Percentiles rank a stretch among this genome's conserved stretches.
Evolutionary conservation across 768 basidiomycete species (phyloP).

Genomic region (Floccularia luteovirens): DNA sequence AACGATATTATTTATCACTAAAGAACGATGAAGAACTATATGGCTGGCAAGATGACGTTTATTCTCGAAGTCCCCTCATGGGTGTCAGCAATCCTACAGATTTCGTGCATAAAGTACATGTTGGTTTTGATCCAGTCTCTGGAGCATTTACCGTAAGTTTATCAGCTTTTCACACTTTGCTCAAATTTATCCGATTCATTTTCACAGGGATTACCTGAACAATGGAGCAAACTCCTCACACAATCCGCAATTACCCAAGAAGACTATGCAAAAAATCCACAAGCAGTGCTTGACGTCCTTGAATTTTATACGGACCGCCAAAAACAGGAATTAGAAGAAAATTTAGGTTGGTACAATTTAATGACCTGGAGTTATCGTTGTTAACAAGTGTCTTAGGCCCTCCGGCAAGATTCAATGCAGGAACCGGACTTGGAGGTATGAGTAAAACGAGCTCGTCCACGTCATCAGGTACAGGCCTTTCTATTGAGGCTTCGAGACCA

Average conservation of each 20-base stretch:
- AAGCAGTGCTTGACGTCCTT: constrained; percentile 94
- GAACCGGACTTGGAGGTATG: constrained; percentile 83
- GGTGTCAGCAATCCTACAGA: constrained; percentile 94
- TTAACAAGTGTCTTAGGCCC: constrained; percentile 27
- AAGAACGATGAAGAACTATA: constrained; percentile 98
- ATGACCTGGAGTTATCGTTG: constrained; percentile 11
- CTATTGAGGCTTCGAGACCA: constrained; percentile 14
- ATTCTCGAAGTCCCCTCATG: constrained; percentile 85
- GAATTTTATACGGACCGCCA: constrained; percentile 99
- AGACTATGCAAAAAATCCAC: constrained; percentile 94
- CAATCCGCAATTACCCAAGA: constrained; percentile 97
- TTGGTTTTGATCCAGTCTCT: constrained; percentile 90
- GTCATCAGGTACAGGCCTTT: constrained; percentile 10
- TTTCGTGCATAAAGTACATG: constrained; percentile 98
- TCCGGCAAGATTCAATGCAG: constrained; percentile 82
- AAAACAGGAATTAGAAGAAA: constrained; percentile 81
- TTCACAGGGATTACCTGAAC: constrained; percentile 85
- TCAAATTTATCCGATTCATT: constrained; percentile 3
- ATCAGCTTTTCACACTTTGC: neutral
- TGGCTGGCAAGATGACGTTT: constrained; percentile 96
- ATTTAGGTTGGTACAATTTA: constrained; percentile 19
- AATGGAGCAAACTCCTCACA: constrained; percentile 96
- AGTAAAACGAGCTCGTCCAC: constrained; percentile 31
- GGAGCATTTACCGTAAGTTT: constrained; percentile 86
- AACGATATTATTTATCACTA: constrained; percentile 71